Evolutionary conservation across 208 protist genomes (phyloP), one percentile per base, ranked within the genome.

Genomic region (Trypanosoma boissoni): DNA sequence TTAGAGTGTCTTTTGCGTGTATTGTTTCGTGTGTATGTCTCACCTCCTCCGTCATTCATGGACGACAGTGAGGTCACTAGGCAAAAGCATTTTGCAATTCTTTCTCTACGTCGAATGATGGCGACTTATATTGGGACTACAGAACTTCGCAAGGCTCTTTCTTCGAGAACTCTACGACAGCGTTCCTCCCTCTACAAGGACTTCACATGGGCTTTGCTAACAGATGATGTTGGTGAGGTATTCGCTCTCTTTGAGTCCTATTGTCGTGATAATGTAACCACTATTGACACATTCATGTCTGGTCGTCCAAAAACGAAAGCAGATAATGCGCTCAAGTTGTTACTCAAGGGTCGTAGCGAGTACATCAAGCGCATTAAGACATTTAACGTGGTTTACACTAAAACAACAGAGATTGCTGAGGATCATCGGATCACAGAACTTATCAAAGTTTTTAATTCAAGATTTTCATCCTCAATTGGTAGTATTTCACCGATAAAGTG

Each of bases 281-380:
- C 68, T 12, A 39, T 94, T 4, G 76, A 86, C 16, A 78, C 72
- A 9, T 66, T 90, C 45, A 88, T 94, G 71, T 80, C 78, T 20
- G 74, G 74, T 46, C 62, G 83, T 1, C 84, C 74, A 5, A 86
- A 91, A 49, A 52, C 61, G 10, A 94, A 90, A 72, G 70, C 78
- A 3, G 87, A 91, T 42, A 43, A 74, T 14, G 83, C 83, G 2
- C 72, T 82, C 56, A 86, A 88, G 44, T 62, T 58, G 1, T 69
- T 71, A 54, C 74, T 91, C 29, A 86, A 87, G 58, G 71, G 72
- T 1, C 78, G 87, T 43, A 77, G 71, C 48, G 83, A 91, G 64
- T 86, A 87, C 71, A 83, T 94, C 56, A 81, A 91, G 48, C 80
- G 78, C 34, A 79, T 93, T 68, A 90, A 84, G 55, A 52, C 65